Evolutionary conservation across 129 eudicot genomes (phyloP).

Genomic region (Pittosporum tobira): DNA sequence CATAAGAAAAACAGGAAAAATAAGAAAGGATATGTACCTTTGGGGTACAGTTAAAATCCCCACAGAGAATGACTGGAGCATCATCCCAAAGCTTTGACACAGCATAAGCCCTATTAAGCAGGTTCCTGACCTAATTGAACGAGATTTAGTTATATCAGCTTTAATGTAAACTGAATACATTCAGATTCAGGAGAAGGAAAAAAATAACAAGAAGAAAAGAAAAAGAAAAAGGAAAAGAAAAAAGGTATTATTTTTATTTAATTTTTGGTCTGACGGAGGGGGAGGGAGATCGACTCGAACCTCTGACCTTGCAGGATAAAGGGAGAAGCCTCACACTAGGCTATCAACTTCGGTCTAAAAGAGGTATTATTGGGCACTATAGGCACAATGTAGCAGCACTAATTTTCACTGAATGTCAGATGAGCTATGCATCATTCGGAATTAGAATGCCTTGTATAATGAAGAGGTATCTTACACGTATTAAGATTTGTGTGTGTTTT

Average conservation of each 20-base stretch:
- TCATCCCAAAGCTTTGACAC: conserved; percentile 90
- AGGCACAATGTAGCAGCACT: not conserved
- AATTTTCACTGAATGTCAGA: too few relatives aligned
- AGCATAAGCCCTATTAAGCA: conserved; percentile 59
- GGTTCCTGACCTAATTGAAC: conserved; percentile 62
- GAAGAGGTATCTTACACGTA: not conserved
- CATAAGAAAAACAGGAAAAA: not conserved
- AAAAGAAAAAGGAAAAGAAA: too few relatives aligned
- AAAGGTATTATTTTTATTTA: too few relatives aligned
- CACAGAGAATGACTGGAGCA: conserved; percentile 93
- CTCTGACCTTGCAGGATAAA: too few relatives aligned
- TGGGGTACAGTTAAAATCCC: conserved; percentile 94
- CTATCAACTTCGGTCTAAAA: too few relatives aligned
- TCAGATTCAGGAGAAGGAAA: too few relatives aligned
- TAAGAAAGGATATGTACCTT: conserved; percentile 44
- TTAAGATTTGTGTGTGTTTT: not conserved
- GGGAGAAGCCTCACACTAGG: too few relatives aligned
- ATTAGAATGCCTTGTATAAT: not conserved
- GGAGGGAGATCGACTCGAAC: too few relatives aligned
- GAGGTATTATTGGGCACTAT: not conserved
- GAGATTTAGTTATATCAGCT: conserved; percentile 4
- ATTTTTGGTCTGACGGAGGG: too few relatives aligned
- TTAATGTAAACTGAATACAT: not conserved
- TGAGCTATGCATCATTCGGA: not conserved
- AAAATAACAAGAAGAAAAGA: too few relatives aligned